Evolutionary conservation across 108 stramenopile species (phyloP), one percentile per base, ranked within the genome.

Genomic region (Epithemia pelagica): DNA sequence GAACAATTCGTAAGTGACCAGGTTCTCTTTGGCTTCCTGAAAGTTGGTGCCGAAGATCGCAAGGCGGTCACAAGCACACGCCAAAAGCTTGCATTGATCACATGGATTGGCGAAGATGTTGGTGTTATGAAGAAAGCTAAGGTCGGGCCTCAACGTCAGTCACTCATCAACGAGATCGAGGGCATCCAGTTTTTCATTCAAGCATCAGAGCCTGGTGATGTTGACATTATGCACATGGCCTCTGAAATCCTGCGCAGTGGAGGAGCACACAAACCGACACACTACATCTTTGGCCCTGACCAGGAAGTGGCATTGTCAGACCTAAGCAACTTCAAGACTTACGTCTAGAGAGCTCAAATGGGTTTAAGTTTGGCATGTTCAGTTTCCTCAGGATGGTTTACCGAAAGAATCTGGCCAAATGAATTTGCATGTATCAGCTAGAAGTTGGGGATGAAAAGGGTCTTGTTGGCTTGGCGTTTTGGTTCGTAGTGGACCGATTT

Each of bases 281-380:
- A 66, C 28, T 66, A 66, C 65, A 66, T 66, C n/a, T 66, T 66
- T 37, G 65, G 65, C 24, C 65, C 65, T 29, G 65, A n/a, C 28
- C 65, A 66, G 28, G 65, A 66, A 66, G 65, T 66, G 10, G 65
- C 65, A 3, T 28, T 66, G 22, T 21, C 65, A 15, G 65, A 66
- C 27, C 53, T 66, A 22, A 46, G 52, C 65, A 66, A 66, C 65
- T 66, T 66, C 54, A 18, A 66, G 28, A 55, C 54, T 5, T 66
- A 66, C 29, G 65, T 66, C 24, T 66, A 66, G 33, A 28, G 5
- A 21, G 15, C 37, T 5, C 5, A 5, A 46, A 46, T 15, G 15
- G 37, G 15, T 46, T 15, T 15, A 46, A 46, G 37, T 10, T 5
- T 15, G 5, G 10, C 37, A 15, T 15, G 5, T 15, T 15, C 37